A percentile compares a stretch with the other conserved stretches of the same genome.
phyloP scores from a whole-genome alignment of 805 yeast species.

The Candida nitratophila region DNA sequence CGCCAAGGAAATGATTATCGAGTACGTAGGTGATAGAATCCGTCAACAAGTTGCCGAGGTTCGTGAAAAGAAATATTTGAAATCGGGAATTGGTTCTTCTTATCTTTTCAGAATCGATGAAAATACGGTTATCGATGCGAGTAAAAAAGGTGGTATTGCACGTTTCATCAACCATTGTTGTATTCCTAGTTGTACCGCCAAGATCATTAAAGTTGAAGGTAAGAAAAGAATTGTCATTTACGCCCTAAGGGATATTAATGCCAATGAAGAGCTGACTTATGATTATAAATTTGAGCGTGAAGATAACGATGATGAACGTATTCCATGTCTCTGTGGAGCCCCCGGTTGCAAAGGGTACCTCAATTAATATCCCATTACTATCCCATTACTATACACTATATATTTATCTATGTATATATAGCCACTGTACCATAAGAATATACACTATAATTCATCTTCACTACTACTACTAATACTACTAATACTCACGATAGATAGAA shows the following conservation, averaged over 20 bases:
- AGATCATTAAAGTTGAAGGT: conserved; percentile 92
- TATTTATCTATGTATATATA: no score
- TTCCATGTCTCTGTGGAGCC: conserved; percentile 93
- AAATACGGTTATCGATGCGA: conserved; percentile 93
- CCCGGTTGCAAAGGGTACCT: conserved; percentile 89
- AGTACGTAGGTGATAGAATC: conserved; percentile 92
- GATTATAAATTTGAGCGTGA: conserved; percentile 95
- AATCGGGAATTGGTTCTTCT: conserved; percentile 93
- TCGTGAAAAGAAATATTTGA: conserved; percentile 76
- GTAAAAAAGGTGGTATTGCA: conserved; percentile 95
- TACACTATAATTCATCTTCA: no score
- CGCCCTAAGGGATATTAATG: conserved; percentile 80
- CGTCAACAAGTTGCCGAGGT: conserved; percentile 92
- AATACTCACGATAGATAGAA: no score
- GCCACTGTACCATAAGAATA: no score
- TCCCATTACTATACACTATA: no score
- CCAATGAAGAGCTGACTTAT: conserved; percentile 89
- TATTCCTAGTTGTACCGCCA: conserved; percentile 95
- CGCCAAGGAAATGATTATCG: conserved; percentile 96
- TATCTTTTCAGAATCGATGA: conserved; percentile 90
- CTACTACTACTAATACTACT: no score
- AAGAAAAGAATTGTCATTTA: conserved; percentile 90
- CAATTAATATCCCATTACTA: no score
- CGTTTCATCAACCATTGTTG: conserved; percentile 96
- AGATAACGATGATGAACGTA: conserved; percentile 78